A percentile compares a stretch with the other conserved stretches of the same genome.
Evolutionary conservation across 2,329 filamentous ascomycete species (phyloP).

Genomic region (Teratosphaeriaceae sp.): DNA sequence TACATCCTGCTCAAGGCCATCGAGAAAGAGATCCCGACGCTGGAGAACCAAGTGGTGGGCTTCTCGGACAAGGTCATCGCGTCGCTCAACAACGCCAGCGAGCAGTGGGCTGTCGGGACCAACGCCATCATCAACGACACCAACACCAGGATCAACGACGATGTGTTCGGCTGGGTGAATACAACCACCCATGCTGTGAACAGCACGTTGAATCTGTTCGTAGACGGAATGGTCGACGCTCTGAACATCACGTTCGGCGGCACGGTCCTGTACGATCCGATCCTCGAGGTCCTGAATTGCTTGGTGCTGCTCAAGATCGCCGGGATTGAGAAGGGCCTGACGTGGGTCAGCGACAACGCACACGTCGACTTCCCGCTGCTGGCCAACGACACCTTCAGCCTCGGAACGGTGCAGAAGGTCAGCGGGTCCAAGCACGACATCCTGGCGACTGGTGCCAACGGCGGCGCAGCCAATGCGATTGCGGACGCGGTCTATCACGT

Average conservation of each 20-base stretch:
- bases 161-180: slow-evolving; percentile 81
- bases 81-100: slow-evolving; percentile 66
- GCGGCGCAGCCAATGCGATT: slow-evolving; percentile 72
- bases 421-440: slow-evolving; percentile 58
- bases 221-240: slow-evolving; percentile 65
- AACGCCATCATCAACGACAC: slow-evolving; percentile 63
- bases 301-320: slow-evolving; percentile 84
- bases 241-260: slow-evolving; percentile 74
- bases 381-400: slow-evolving; percentile 72
- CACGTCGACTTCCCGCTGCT: slow-evolving; percentile 75
- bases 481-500: slow-evolving; percentile 68
- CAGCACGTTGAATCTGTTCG: slow-evolving; percentile 74
- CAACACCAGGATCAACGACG: slow-evolving; percentile 69
- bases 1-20: slow-evolving; percentile 68
- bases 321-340: slow-evolving; percentile 78
- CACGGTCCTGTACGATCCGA: slow-evolving; percentile 71
- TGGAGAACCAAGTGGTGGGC: slow-evolving; percentile 66
- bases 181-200: slow-evolving; percentile 79
- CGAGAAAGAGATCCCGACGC: slow-evolving; percentile 66
- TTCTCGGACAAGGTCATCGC: slow-evolving; percentile 73
- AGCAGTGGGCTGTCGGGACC: slow-evolving; percentile 67
- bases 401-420: slow-evolving; percentile 59
- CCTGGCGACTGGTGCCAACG: slow-evolving; percentile 63
- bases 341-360: slow-evolving; percentile 85
- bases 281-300: slow-evolving; percentile 75